Evolutionary conservation across 78 protist species (phyloP).

Genomic region (Mantamonas sphyraenae): DNA sequence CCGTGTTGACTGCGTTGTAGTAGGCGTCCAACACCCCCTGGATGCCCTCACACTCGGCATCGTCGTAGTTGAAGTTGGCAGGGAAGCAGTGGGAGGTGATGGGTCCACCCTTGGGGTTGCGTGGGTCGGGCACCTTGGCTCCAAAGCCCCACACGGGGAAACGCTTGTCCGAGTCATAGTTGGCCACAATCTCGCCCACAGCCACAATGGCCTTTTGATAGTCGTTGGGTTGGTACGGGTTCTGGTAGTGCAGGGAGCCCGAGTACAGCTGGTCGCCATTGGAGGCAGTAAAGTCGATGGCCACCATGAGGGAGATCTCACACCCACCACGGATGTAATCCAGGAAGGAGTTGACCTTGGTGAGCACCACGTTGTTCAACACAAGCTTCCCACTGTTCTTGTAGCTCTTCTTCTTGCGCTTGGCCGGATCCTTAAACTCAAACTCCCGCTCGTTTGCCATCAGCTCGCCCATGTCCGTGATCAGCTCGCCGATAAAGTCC

Average conservation of each 20-base stretch:
- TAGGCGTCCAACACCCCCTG: constrained; percentile 27
- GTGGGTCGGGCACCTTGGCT: background rate
- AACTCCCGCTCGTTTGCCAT: background rate
- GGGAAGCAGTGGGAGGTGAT: constrained; percentile 57
- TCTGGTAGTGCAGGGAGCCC: constrained; percentile 53
- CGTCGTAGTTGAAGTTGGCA: background rate
- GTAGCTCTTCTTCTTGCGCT: constrained; percentile 40
- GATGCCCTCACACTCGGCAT: background rate
- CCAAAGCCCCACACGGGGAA: constrained; percentile 41
- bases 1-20: constrained; percentile 2
- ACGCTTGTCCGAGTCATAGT: constrained; percentile 51
- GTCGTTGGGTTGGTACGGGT: constrained; percentile 17
- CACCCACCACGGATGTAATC: constrained; percentile 67
- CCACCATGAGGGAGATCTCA: constrained; percentile 51
- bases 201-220: constrained; percentile 21
- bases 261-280: constrained; percentile 45
- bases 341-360: constrained; percentile 29
- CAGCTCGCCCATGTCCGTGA: constrained; percentile 10
- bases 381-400: constrained; percentile 35
- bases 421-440: constrained; percentile 18
- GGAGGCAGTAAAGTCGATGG: constrained; percentile 80
- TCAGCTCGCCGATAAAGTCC: constrained; percentile 49
- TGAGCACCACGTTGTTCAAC: constrained; percentile 8
- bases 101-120: background rate
- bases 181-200: constrained; percentile 23